Base-by-base conservation (phyloP, 345 rosid genomes). In the Eucalyptus grandis region DNA sequence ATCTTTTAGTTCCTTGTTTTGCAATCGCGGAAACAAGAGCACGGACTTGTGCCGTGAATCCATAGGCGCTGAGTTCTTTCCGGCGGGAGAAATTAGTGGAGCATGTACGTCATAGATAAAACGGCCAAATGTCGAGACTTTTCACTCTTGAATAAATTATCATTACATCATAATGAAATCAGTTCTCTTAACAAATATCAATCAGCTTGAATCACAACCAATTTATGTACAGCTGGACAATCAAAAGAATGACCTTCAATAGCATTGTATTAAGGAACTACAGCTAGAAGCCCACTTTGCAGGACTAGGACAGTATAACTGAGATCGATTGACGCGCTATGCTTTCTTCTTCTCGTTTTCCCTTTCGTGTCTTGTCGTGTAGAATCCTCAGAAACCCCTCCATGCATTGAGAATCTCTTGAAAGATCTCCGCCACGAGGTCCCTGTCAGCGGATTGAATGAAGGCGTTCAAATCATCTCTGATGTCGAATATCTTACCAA, bases 401-500 rank as follows among this genome's bases (percentile, higher is more conserved):
- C 99, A 98, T 72, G 96, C 94, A 90, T 86, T 92, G 6, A 98
- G 98, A 69, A 97, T 93, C 93, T 98, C 99, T 53, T 96, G 93
- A 91, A 98, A 98, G 90, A 98, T 91, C 92, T 98, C 97, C 30
- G 97, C 93, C 49, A 98, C 91, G 86, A 98, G 92, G 47, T 97
- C 99, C 92, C 98, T 93, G 50, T 98, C 98, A 9, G 98, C 98
- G 81, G 90, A 92, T 87, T 91, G 97, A 95, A 98, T 88, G 93
- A 97, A 98, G 47, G 91, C 88, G 47, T 90, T 95, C 89, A 98
- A 94, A 86, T 98, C 99, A n/a, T 96, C 98, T 16, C 91, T 94
- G 56, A 98, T 97, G 89, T 98, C 99, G 47, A 88, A 96, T 92
- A 98, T 96, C 93, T 97, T 97, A 82, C 98, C 97, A 89, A 98